phyloP scores from a whole-genome alignment of 306 rosid species.

The Quercus alba region DNA sequence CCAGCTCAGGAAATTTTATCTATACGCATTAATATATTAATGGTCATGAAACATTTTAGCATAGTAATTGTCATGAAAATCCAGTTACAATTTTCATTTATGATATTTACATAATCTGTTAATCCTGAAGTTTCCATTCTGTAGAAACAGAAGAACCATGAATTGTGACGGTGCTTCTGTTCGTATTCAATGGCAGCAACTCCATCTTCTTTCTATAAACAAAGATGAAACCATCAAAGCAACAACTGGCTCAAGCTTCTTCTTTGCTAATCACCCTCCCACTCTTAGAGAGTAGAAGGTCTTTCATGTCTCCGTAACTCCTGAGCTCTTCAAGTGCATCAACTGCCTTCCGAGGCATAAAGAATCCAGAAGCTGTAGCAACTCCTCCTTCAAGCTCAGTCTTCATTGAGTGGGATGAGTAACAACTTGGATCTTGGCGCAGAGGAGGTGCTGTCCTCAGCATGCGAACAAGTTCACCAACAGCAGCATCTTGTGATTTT shows the following conservation, averaged over 20 bases:
- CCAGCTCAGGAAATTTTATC: neutral
- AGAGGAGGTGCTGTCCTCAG: constrained; percentile 86
- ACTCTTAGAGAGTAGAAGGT: constrained; percentile 48
- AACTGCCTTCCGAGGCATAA: constrained; percentile 43
- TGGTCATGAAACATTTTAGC: neutral
- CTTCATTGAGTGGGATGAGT: constrained; percentile 55
- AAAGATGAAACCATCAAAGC: neutral
- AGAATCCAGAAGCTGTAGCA: constrained; percentile 61
- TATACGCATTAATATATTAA: neutral
- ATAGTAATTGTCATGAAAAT: neutral
- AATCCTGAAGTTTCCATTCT: neutral
- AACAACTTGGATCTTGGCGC: constrained; percentile 64
- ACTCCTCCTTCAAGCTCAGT: constrained; percentile 54
- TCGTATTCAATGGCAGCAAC: neutral
- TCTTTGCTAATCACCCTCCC: constrained; percentile 40
- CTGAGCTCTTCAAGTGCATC: constrained; percentile 60
- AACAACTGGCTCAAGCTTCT: constrained; percentile 29
- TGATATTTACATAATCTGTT: neutral
- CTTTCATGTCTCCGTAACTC: constrained; percentile 52
- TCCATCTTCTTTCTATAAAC: neutral
- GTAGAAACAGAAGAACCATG: neutral
- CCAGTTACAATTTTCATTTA: neutral
- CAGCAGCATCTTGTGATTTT: constrained; percentile 88
- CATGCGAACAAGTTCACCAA: constrained; percentile 84
- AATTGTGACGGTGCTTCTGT: neutral